Percentiles rank a stretch among this genome's conserved stretches.
These are phyloP conservation scores for Russula sp. DNA, from an alignment of 768 basidiomycete genomes.

Conservation along the genomic window DNA sequence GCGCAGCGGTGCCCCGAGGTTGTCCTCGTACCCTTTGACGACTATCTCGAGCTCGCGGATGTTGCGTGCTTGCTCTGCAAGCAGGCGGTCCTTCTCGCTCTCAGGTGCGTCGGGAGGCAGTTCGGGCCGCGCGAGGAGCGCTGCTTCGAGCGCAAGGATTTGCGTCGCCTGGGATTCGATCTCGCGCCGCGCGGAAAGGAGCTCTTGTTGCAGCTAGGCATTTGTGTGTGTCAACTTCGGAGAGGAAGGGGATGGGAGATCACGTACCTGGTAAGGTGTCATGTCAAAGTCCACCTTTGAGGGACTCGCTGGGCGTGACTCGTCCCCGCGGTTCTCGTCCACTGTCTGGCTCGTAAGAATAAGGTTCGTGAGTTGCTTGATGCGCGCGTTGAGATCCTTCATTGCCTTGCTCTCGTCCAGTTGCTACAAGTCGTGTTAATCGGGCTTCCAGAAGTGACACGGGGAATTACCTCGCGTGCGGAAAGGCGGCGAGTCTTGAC, in stretches of 20 bases:
- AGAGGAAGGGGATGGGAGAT: not conserved
- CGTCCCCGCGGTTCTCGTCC: conserved; percentile 57
- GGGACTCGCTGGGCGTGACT: conserved; percentile 75
- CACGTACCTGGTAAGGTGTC: conserved; percentile 70
- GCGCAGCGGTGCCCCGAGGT: conserved; percentile 58
- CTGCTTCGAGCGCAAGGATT: conserved; percentile 75
- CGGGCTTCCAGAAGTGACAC: not conserved
- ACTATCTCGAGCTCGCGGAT: conserved; percentile 74
- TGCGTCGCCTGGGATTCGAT: conserved; percentile 77
- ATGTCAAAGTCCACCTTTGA: conserved; percentile 86
- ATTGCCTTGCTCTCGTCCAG: conserved; percentile 79
- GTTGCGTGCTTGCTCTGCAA: conserved; percentile 64
- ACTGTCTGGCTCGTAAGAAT: conserved; percentile 84
- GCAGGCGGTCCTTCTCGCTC: conserved; percentile 65
- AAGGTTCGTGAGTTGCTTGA: conserved; percentile 75
- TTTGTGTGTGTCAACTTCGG: not conserved
- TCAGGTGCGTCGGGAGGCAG: conserved; percentile 59
- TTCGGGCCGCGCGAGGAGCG: conserved; percentile 63
- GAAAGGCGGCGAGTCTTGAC: conserved; percentile 36
- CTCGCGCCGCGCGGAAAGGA: conserved; percentile 68
- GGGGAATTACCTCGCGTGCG: conserved; percentile 36
- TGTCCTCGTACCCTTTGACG: conserved; percentile 64
- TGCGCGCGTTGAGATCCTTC: conserved; percentile 72
- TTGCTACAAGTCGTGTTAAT: conserved; percentile 43
- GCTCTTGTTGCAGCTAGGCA: conserved; percentile 77